Percentiles rank a stretch among this genome's conserved stretches.
Evolutionary conservation across 176 grass and related monocot genomes (phyloP).

Genomic region (Bolboschoenus planiculmis): DNA sequence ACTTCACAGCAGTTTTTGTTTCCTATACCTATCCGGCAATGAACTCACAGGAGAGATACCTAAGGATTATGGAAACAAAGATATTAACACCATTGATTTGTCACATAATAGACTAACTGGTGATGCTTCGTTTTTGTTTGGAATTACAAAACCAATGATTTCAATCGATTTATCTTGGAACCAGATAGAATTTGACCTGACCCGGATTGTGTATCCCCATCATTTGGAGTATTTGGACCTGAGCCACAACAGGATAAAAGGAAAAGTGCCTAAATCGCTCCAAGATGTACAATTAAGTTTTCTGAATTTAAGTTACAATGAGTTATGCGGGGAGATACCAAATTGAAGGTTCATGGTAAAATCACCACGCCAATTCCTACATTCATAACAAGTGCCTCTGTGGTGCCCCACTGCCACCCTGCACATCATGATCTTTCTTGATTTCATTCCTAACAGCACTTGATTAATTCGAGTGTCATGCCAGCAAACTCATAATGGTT

Average conservation of each 20-base stretch:
- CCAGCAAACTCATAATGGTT: neutral
- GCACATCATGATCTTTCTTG: slow-evolving; percentile 9
- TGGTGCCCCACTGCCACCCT: slow-evolving; percentile 36
- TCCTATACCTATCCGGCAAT: slow-evolving; percentile 52
- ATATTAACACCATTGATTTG: slow-evolving; percentile 53
- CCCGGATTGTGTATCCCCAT: slow-evolving; percentile 35
- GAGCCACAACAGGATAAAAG: slow-evolving; percentile 59
- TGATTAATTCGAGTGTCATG: neutral
- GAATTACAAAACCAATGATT: slow-evolving; percentile 25
- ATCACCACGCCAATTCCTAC: slow-evolving; percentile 35
- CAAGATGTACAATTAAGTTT: slow-evolving; percentile 30
- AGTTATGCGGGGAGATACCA: slow-evolving; percentile 55
- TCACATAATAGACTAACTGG: slow-evolving; percentile 60
- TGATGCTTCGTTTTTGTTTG: slow-evolving; percentile 54
- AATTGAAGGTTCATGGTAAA: slow-evolving; percentile 26
- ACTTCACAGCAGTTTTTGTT: slow-evolving; percentile 35
- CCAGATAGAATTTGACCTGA: slow-evolving; percentile 65
- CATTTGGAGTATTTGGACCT: slow-evolving; percentile 61
- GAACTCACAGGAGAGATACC: slow-evolving; percentile 52
- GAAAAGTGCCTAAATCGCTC: slow-evolving; percentile 47
- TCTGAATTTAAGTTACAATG: slow-evolving; percentile 71
- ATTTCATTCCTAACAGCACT: neutral
- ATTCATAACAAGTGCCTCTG: slow-evolving; percentile 53
- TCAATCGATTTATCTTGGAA: slow-evolving; percentile 74
- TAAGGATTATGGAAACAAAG: slow-evolving; percentile 36